Percentiles rank a stretch among this genome's conserved stretches.
Conservation (phyloP, 2,329 filamentous ascomycete species). For the Waltergamsia citrina region DNA sequence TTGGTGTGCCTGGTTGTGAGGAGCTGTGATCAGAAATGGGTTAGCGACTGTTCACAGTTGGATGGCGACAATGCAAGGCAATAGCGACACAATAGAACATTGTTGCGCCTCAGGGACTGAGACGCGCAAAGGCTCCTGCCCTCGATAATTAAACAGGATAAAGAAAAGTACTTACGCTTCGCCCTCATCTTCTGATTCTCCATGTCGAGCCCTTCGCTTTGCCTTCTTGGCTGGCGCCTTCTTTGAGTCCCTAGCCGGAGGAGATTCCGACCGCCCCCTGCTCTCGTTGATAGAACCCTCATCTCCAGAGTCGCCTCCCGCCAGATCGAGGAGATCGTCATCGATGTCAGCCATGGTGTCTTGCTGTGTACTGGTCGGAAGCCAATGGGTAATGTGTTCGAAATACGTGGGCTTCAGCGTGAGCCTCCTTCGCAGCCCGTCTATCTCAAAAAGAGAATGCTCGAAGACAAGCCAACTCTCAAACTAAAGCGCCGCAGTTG, state of each 20-base stretch:
- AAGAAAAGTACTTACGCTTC: slow-evolving; percentile 28
- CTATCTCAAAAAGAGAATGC: too few species aligned
- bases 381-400: not conserved
- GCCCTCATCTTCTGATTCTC: slow-evolving; percentile 52
- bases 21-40: not conserved
- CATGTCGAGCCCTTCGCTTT: slow-evolving; percentile 31
- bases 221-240: slow-evolving; percentile 31
- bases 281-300: slow-evolving; percentile 44
- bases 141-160: not conserved
- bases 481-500: too few species aligned
- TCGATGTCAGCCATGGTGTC: slow-evolving; percentile 76
- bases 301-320: slow-evolving; percentile 64
- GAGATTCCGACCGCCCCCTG: slow-evolving; percentile 44
- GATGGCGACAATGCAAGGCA: too few species aligned
- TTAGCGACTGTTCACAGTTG: not conserved
- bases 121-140: too few species aligned
- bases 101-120: too few species aligned
- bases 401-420: not conserved
- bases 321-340: slow-evolving; percentile 86
- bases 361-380: not conserved
- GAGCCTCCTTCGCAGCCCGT: not conserved
- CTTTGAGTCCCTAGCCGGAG: slow-evolving; percentile 18
- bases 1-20: slow-evolving; percentile 31
- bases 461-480: too few species aligned
- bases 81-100: too few species aligned